These are phyloP conservation scores for Oenanthe sinensis DNA, from an alignment of 129 eudicot species.

Conservation along the genomic window DNA sequence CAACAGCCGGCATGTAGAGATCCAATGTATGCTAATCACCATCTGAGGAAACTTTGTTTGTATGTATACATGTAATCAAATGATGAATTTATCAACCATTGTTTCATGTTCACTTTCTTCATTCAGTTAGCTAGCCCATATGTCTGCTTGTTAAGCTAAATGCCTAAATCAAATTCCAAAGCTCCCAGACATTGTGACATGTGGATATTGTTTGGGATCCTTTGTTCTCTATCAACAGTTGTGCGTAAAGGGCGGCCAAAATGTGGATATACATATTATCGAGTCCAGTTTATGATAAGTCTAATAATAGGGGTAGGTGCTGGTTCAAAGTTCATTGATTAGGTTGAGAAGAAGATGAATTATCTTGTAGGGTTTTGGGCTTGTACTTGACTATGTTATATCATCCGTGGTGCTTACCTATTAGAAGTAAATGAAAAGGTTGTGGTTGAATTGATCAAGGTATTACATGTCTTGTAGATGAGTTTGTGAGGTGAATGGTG, in stretches of 20 bases:
- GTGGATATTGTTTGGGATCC: background rate
- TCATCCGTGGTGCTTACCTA: too few relatives aligned
- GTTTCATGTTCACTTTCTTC: background rate
- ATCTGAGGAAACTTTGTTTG: slow-evolving; percentile 9
- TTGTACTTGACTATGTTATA: background rate
- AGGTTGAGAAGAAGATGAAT: background rate
- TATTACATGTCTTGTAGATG: background rate
- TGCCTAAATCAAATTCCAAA: background rate
- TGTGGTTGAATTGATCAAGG: background rate
- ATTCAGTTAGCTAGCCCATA: background rate
- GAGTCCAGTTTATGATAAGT: background rate
- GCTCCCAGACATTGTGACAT: background rate
- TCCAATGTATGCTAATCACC: background rate
- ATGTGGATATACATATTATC: background rate
- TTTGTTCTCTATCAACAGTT: background rate
- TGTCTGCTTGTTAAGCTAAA: background rate
- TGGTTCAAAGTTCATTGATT: background rate
- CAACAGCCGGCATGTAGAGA: slow-evolving; percentile 63
- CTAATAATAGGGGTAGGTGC: background rate
- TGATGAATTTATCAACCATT: background rate
- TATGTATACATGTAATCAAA: slow-evolving; percentile 16
- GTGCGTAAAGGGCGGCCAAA: background rate
- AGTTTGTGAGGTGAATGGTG: background rate
- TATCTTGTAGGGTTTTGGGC: background rate
- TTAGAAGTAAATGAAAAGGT: background rate